A percentile compares a stretch with the other conserved stretches of the same genome.
phyloP scores from a whole-genome alignment of 2,329 filamentous ascomycete species.

The Cryphonectria japonica region DNA sequence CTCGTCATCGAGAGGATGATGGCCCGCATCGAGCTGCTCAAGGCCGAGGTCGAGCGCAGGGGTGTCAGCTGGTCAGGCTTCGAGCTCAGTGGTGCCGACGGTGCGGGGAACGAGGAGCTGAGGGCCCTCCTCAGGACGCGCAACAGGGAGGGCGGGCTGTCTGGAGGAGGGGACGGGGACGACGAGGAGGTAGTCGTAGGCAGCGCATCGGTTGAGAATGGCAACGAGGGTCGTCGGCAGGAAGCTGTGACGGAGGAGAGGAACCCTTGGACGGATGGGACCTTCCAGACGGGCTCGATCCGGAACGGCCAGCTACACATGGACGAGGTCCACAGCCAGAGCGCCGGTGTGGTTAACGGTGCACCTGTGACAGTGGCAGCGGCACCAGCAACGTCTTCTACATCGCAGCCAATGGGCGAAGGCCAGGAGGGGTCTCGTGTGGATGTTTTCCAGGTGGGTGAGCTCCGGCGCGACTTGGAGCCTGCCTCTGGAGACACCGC shows the following conservation, averaged over 20 bases:
- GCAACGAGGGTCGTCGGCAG: slow-evolving; percentile 16
- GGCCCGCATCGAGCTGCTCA: slow-evolving; percentile 66
- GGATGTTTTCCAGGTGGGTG: slow-evolving; percentile 61
- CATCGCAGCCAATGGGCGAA: neutral
- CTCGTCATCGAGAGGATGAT: slow-evolving; percentile 69
- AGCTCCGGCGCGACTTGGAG: slow-evolving; percentile 59
- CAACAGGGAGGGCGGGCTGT: slow-evolving; percentile 12
- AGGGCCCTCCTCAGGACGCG: slow-evolving; percentile 26
- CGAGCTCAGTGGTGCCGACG: slow-evolving; percentile 46
- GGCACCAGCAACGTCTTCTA: neutral
- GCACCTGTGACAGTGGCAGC: too few species aligned
- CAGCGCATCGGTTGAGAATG: slow-evolving; percentile 30
- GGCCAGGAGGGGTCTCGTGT: slow-evolving; percentile 35
- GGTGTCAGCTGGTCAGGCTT: slow-evolving; percentile 63
- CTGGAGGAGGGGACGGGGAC: neutral
- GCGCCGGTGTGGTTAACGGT: too few species aligned
- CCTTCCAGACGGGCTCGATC: slow-evolving; percentile 64
- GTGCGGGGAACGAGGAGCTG: slow-evolving; percentile 44
- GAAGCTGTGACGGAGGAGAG: slow-evolving; percentile 28
- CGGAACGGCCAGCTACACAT: slow-evolving; percentile 54
- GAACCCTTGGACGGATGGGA: slow-evolving; percentile 65
- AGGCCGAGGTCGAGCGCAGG: slow-evolving; percentile 64
- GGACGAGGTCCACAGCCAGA: slow-evolving; percentile 36
- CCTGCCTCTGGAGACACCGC: neutral
- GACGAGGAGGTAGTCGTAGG: slow-evolving; percentile 9